Percentiles rank a stretch among this genome's conserved stretches.
Evolutionary conservation across 2,329 filamentous ascomycete genomes (phyloP).

Genomic region (Trichoderma breve): DNA sequence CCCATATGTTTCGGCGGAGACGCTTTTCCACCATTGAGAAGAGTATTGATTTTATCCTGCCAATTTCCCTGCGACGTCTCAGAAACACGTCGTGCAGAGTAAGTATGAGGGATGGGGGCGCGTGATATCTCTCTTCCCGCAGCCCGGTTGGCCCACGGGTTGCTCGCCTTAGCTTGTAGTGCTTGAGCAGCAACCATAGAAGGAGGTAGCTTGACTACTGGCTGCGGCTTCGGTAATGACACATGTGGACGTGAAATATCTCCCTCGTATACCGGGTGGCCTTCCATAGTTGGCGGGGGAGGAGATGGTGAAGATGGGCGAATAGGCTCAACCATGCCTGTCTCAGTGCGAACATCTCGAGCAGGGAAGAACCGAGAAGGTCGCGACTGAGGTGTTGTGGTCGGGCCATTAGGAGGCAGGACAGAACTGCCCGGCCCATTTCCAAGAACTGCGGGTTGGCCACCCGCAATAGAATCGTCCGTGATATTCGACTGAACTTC

Average conservation of each 20-base stretch:
- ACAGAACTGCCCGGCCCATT: slow-evolving; percentile 27
- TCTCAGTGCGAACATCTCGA: slow-evolving; percentile 47
- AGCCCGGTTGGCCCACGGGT: slow-evolving; percentile 38
- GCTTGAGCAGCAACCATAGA: slow-evolving; percentile 30
- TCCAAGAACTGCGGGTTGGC: slow-evolving; percentile 32
- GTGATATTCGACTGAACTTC: slow-evolving; percentile 30
- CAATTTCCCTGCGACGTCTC: slow-evolving; percentile 53
- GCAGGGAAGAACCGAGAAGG: slow-evolving; percentile 63
- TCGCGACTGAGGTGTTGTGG: slow-evolving; percentile 45
- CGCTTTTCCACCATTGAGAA: slow-evolving; percentile 68
- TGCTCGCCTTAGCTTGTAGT: slow-evolving; percentile 28
- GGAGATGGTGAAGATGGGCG: slow-evolving; percentile 62
- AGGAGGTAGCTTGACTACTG: slow-evolving; percentile 79
- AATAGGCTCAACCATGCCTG: slow-evolving; percentile 37
- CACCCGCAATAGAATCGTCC: slow-evolving; percentile 27
- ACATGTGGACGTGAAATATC: slow-evolving; percentile 65
- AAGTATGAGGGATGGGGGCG: slow-evolving; percentile 26
- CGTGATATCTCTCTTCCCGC: slow-evolving; percentile 33
- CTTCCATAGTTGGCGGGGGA: slow-evolving; percentile 67
- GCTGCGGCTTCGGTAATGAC: slow-evolving; percentile 65
- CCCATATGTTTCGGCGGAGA: slow-evolving; percentile 57
- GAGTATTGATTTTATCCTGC: slow-evolving; percentile 81
- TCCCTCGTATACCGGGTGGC: slow-evolving; percentile 71
- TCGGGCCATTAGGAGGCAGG: slow-evolving; percentile 30
- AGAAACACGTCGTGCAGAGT: slow-evolving; percentile 25